Evolutionary conservation across 2,329 filamentous ascomycete species (phyloP).

Genomic region (Fusarium continuum): DNA sequence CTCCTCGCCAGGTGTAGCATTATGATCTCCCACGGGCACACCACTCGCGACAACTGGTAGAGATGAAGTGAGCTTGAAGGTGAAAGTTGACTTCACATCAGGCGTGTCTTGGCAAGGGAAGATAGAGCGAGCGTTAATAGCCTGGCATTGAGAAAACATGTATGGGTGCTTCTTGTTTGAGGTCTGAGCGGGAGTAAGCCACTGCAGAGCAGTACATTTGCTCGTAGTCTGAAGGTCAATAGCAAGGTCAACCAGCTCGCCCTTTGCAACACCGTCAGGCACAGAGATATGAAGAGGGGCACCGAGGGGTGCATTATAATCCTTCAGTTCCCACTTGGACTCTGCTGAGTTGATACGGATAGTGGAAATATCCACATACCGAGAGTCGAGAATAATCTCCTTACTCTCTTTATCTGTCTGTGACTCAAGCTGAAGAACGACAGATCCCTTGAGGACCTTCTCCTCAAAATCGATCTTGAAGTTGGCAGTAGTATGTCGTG

Average conservation of each 20-base stretch:
- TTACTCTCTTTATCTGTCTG: constrained; percentile 76
- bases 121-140: constrained; percentile 91
- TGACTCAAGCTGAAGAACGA: constrained; percentile 79
- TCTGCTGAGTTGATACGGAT: constrained; percentile 74
- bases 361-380: constrained; percentile 76
- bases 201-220: constrained; percentile 91
- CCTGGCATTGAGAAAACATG: constrained; percentile 98
- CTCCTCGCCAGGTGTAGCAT: constrained; percentile 56
- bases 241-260: constrained; percentile 62
- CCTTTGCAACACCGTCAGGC: constrained; percentile 63
- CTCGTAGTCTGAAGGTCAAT: constrained; percentile 84
- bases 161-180: constrained; percentile 96
- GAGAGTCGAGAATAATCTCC: constrained; percentile 89
- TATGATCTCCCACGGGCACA: constrained; percentile 62
- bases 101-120: constrained; percentile 98
- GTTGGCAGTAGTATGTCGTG: constrained; percentile 82
- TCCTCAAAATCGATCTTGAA: constrained; percentile 85
- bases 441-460: constrained; percentile 79
- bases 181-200: constrained; percentile 92
- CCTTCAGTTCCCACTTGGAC: constrained; percentile 74
- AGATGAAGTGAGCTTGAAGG: constrained; percentile 86
- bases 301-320: constrained; percentile 77
- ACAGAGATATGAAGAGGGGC: constrained; percentile 73
- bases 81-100: constrained; percentile 94
- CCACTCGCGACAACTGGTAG: constrained; percentile 94